Percentiles rank a stretch among this genome's conserved stretches.
phyloP scores from a whole-genome alignment of 805 yeast genomes.

The Starmerella roubikii region DNA sequence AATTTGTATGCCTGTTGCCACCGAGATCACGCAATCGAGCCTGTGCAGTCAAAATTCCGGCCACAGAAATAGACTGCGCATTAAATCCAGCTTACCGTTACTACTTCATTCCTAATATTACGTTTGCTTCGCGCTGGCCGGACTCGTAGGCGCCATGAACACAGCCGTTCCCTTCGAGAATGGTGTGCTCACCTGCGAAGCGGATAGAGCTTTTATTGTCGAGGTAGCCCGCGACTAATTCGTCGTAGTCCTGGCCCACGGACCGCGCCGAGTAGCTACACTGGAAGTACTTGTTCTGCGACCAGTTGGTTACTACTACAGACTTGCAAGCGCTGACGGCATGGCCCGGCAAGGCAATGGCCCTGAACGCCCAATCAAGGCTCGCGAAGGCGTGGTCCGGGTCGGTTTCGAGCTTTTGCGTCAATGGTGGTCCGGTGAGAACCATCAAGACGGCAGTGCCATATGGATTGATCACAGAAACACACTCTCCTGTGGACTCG shows the following conservation, averaged over 20 bases:
- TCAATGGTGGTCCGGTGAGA: conserved; percentile 59
- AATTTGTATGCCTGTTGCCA: too few relatives aligned
- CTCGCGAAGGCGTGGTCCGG: conserved; percentile 44
- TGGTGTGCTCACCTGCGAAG: conserved; percentile 88
- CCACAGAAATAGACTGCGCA: too few relatives aligned
- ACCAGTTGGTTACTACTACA: conserved; percentile 47
- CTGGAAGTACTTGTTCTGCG: conserved; percentile 48
- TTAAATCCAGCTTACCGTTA: background rate
- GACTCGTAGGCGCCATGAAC: conserved; percentile 83
- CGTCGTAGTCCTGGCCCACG: conserved; percentile 59
- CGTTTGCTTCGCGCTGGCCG: conserved; percentile 45
- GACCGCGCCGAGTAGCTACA: conserved; percentile 68
- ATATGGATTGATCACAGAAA: conserved; percentile 46
- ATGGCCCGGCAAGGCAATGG: conserved; percentile 18
- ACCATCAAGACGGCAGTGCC: conserved; percentile 36
- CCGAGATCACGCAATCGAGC: too few relatives aligned
- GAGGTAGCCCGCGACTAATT: conserved; percentile 43
- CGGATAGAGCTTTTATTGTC: conserved; percentile 48
- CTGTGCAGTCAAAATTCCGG: too few relatives aligned
- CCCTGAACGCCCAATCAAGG: conserved; percentile 38
- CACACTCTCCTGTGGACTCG: conserved; percentile 42
- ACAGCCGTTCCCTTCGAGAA: conserved; percentile 77
- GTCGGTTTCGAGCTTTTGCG: conserved; percentile 40
- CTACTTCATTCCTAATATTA: conserved; percentile 18
- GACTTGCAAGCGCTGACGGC: conserved; percentile 28